Base-by-base conservation (phyloP, 2,329 filamentous ascomycete genomes). In the Tolypocladium tropicale region DNA sequence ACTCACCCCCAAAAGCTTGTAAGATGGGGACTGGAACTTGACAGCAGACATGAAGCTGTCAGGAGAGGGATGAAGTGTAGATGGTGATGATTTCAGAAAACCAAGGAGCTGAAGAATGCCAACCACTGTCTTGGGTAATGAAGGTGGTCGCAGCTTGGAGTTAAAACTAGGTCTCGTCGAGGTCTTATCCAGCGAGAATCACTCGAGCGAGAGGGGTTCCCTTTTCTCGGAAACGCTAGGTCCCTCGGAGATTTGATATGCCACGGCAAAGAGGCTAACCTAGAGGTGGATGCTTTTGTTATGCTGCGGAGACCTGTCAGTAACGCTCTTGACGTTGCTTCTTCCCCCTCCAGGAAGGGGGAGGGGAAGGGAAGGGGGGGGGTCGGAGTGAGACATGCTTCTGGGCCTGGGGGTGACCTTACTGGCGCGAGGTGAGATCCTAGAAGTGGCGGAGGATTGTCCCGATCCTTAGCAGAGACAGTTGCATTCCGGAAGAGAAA, bases 1-100 rank as follows among this genome's bases (percentile, higher is more conserved):
- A 79, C 80, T 80, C 68, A 83, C 79, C 74, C 83, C 78, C 68
- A 78, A 82, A 69, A 80, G 74, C 73, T 80, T 81, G 70, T 81
- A 82, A 62, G 76, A 69, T 65, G 76, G 72, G 67, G 76, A 78
- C 64, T 78, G 76, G 68, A 80, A 79, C 74, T 80, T 82, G 68
- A 72, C 70, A 69, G 75, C 68, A 77, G 80, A 83, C 80, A 83
- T 83, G 69, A 81, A 79, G 72, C 74, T 73, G 71, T 72, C 65
- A 66, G 65, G 60, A 64, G 67, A 62, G 65, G 64, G 64, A 66
- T 58, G 62, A 60, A 60, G 63, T 50, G 59, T 39, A 56, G 59
- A 63, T 61, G 59, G 60, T 63, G 66, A 62, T 63, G 68, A 71
- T 66, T 68, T 72, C 69, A 67, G 63, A 61, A 62, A 62, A 58